Evolutionary conservation across 83 land plant species (phyloP), one percentile per base, ranked within the genome.

Genomic region (Isoetes engelmannii): DNA sequence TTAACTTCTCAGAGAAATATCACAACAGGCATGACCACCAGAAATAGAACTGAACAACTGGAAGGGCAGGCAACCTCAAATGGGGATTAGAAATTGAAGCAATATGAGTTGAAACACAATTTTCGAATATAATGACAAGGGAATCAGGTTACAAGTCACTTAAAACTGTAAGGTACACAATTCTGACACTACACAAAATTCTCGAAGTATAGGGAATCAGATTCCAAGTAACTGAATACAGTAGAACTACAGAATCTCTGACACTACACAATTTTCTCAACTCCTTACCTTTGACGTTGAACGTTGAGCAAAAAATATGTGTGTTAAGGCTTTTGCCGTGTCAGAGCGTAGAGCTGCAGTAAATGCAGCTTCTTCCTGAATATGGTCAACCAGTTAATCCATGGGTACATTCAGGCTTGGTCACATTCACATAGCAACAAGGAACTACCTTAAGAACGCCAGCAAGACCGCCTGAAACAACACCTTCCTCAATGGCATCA

Each of bases 401-500:
- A 28, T 28, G 37, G 37, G 37, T 28, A 28, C 37, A 28, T 28
- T 28, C 2, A 2, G 2, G 37, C 37, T 28, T 28, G 37, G 37
- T 2, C 37, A 28, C n/a, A 28, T 28, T 28, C 37, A 28, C 37
- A 28, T 0, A 28, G 37, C 37, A 28, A 28, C 37, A 28, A 28
- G 37, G 37, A 28, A 0, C 37, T 57, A 90, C 99, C 97, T 95
- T 95, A 70, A 69, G 70, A n/a, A 85, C 75, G 28, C 99, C 99
- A 51, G 86, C 89, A 57, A 74, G 80, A 15, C 94, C 89, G 47
- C 99, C 99, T 67, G 77, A 67, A 43, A 88, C 87, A 48, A 91
- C 81, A 12, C 99, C 99, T 81, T 82, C 94, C 74, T 95, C 99
- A 80, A 95, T 81, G 12, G 83, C 93, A 81, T 95, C 93, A 64